A percentile compares a stretch with the other conserved stretches of the same genome.
These are phyloP conservation scores for Podaxis carcinomalis DNA, from an alignment of 768 basidiomycete genomes.

Conservation along the genomic window DNA sequence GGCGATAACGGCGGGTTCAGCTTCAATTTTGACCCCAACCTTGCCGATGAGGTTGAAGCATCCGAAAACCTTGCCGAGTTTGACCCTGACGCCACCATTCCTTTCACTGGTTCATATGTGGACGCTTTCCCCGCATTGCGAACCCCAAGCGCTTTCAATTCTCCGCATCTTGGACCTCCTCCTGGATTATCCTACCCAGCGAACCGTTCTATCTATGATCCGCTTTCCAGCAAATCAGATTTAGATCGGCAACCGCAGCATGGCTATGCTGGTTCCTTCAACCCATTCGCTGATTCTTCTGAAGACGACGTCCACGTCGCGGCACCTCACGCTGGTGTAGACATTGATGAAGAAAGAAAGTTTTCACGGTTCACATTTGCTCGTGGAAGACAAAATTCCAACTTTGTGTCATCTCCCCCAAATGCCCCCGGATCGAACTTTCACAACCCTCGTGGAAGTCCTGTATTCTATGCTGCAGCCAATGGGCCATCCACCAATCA, in stretches of 20 bases:
- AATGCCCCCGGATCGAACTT: conserved; percentile 44
- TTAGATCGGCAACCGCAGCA: conserved; percentile 31
- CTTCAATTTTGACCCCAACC: conserved; percentile 81
- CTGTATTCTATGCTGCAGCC: conserved; percentile 29
- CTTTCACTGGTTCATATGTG: conserved; percentile 62
- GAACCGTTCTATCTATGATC: conserved; percentile 53
- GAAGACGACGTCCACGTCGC: conserved; percentile 38
- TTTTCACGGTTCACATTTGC: conserved; percentile 83
- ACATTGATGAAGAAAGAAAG: conserved; percentile 61
- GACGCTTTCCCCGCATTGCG: conserved; percentile 69
- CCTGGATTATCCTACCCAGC: conserved; percentile 50
- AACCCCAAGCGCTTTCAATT: conserved; percentile 18
- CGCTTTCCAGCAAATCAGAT: conserved; percentile 17
- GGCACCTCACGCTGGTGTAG: conserved; percentile 27
- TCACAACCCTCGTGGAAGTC: conserved; percentile 39
- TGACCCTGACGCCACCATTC: conserved; percentile 46
- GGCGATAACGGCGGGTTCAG: conserved; percentile 73
- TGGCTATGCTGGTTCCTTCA: conserved; percentile 71
- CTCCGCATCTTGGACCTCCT: conserved; percentile 36
- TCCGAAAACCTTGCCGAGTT: conserved; percentile 43
- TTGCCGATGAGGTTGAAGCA: conserved; percentile 47
- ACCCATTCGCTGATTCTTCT: conserved; percentile 66
- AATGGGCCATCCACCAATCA: background rate
- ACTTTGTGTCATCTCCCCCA: conserved; percentile 58
- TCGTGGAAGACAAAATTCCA: conserved; percentile 60